These are phyloP conservation scores for Dimocarpus longan DNA, from an alignment of 345 rosid species.

Conservation along the genomic window DNA sequence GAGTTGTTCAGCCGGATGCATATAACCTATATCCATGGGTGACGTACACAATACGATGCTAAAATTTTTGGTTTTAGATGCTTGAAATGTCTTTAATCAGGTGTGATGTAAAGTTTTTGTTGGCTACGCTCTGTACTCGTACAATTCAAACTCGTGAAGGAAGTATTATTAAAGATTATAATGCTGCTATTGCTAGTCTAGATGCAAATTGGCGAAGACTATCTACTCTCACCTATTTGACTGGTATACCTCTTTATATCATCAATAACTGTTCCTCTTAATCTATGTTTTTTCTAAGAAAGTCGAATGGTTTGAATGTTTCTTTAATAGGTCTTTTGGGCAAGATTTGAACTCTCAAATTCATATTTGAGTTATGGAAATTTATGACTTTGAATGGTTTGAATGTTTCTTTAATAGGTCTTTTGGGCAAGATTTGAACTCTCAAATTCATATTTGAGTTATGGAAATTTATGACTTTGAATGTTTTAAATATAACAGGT, in stretches of 20 bases:
- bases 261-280: conserved; percentile 5
- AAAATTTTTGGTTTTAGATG: too few relatives aligned
- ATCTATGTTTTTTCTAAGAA: background rate
- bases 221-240: conserved; percentile 90
- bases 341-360: too few relatives aligned
- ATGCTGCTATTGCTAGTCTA: conserved; percentile 59
- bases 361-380: too few relatives aligned
- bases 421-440: too few relatives aligned
- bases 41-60: background rate
- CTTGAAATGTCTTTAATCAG: too few relatives aligned
- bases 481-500: conserved; percentile 92
- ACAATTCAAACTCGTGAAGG: conserved; percentile 97
- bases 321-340: too few relatives aligned
- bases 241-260: conserved; percentile 54
- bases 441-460: too few relatives aligned
- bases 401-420: conserved; percentile 18
- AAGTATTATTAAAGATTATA: conserved; percentile 71
- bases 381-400: conserved; percentile 6
- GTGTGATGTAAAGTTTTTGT: too few relatives aligned
- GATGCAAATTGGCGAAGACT: conserved; percentile 66
- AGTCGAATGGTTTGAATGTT: conserved; percentile 9
- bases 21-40: background rate
- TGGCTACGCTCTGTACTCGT: conserved; percentile 59
- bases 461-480: conserved; percentile 70
- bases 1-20: background rate